Percentiles rank a stretch among this genome's conserved stretches.
Conservation (phyloP, 371 early-diverging fungal species). For the Mortierella sp. region DNA sequence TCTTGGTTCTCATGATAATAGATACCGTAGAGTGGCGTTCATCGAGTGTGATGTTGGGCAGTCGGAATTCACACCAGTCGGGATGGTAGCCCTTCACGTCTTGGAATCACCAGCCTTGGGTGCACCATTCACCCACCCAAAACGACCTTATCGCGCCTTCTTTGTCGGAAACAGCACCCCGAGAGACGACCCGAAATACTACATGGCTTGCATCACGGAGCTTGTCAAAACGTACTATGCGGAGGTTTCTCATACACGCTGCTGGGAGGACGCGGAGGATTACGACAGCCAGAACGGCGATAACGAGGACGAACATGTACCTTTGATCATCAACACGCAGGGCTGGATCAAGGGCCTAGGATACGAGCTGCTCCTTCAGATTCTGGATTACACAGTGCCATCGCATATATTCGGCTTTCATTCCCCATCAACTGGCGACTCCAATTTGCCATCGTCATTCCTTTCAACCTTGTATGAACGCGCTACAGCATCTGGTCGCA, state of each 20-base stretch:
- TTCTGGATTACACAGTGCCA: conserved; percentile 62
- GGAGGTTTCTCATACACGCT: conserved; percentile 52
- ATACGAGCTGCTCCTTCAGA: conserved; percentile 70
- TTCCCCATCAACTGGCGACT: conserved; percentile 41
- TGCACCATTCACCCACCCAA: conserved; percentile 81
- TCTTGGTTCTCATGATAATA: conserved; percentile 13
- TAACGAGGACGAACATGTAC: conserved; percentile 57
- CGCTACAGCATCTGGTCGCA: conserved; percentile 6
- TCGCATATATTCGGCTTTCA: conserved; percentile 64
- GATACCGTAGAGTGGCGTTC: conserved; percentile 70
- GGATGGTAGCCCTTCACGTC: conserved; percentile 76
- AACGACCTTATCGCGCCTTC: conserved; percentile 65
- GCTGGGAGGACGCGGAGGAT: conserved; percentile 37
- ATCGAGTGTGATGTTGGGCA: conserved; percentile 89
- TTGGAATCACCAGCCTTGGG: conserved; percentile 74
- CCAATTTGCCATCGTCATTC: conserved; percentile 56
- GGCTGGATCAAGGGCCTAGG: conserved; percentile 87
- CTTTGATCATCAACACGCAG: conserved; percentile 84
- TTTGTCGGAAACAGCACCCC: conserved; percentile 77
- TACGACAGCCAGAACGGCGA: conserved; percentile 39
- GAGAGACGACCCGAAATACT: conserved; percentile 74
- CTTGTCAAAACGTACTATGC: conserved; percentile 64
- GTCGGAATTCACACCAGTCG: conserved; percentile 79
- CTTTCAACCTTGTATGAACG: conserved; percentile 27
- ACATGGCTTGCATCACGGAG: conserved; percentile 66